These are phyloP conservation scores for Serendipita sp. DNA, from an alignment of 768 basidiomycete genomes.

Conservation along the genomic window DNA sequence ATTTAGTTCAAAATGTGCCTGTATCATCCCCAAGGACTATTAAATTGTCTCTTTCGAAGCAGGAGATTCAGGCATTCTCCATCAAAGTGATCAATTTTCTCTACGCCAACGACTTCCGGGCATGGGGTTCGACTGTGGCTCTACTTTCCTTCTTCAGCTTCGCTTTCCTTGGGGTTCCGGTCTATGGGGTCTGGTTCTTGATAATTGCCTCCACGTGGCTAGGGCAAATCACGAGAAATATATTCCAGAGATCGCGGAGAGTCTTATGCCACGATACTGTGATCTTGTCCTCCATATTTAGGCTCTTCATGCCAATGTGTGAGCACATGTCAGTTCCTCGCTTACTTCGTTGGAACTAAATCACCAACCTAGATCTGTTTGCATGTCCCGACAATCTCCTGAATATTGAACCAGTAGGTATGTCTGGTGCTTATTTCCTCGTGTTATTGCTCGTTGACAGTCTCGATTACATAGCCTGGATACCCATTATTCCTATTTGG, in stretches of 20 bases:
- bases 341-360: not conserved
- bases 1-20: not conserved
- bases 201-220: not conserved
- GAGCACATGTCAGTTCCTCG: not conserved
- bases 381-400: not conserved
- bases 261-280: slow-evolving; percentile 1
- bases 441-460: not conserved
- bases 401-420: not conserved
- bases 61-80: not conserved
- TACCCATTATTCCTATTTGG: not conserved
- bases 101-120: not conserved
- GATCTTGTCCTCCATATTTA: not conserved
- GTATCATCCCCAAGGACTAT: not conserved
- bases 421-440: not conserved
- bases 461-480: not conserved
- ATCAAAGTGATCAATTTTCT: not conserved
- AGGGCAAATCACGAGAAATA: not conserved
- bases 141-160: not conserved
- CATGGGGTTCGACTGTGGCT: not conserved
- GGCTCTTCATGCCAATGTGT: slow-evolving; percentile 2
- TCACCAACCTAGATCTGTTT: not conserved
- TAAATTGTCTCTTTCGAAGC: not conserved
- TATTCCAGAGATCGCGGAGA: not conserved
- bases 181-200: not conserved
- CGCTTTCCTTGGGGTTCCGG: not conserved